phyloP scores from a whole-genome alignment of 148 eudicot species.

The Diospyros kaki region DNA sequence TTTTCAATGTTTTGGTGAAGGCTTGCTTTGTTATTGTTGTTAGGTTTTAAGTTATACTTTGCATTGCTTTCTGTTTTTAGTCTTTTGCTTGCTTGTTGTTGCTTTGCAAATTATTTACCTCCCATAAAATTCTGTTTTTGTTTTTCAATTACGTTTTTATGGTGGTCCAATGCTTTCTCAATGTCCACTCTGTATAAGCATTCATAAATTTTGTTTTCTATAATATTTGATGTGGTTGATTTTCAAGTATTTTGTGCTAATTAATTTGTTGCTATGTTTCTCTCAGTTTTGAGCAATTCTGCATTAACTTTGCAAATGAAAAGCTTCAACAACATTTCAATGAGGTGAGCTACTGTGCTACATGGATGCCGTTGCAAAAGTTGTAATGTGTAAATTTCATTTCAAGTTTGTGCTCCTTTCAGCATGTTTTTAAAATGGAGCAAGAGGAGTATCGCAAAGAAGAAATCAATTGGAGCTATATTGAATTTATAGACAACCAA shows the following conservation, averaged over 20 bases:
- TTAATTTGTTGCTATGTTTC: conserved; percentile 10
- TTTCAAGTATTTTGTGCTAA: background rate
- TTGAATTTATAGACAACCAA: conserved; percentile 95
- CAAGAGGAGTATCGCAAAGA: conserved; percentile 94
- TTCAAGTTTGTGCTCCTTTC: conserved; percentile 26
- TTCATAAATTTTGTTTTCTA: background rate
- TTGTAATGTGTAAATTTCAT: background rate
- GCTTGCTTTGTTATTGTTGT: background rate
- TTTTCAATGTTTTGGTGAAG: too few species aligned
- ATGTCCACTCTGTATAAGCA: background rate
- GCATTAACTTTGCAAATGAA: conserved; percentile 98
- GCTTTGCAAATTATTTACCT: background rate
- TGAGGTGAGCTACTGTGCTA: conserved; percentile 49
- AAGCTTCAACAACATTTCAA: conserved; percentile 99
- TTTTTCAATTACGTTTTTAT: background rate
- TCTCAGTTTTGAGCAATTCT: conserved; percentile 95
- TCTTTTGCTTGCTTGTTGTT: background rate
- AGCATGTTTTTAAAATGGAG: conserved; percentile 99
- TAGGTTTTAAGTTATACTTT: background rate
- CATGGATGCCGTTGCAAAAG: background rate
- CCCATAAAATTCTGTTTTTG: background rate
- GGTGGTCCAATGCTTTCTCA: background rate
- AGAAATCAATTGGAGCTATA: conserved; percentile 97
- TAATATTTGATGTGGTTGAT: conserved; percentile 6
- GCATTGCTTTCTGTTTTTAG: background rate